These are phyloP conservation scores for Neurospora sp. DNA, from an alignment of 495 filamentous ascomycete genomes.

Conservation along the genomic window DNA sequence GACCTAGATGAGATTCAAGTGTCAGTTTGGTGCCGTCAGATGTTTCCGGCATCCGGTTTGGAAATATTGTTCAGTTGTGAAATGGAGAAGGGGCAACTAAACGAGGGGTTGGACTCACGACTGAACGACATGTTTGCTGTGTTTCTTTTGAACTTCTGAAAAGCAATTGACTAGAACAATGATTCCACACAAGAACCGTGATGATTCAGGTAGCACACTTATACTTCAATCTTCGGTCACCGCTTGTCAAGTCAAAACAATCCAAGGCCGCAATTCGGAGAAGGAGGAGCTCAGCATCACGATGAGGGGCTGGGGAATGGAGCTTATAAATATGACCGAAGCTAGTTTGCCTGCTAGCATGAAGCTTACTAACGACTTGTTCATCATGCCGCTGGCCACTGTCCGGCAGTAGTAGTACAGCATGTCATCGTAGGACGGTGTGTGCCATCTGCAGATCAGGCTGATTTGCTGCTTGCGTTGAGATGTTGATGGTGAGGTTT, in stretches of 20 bases:
- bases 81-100: neutral
- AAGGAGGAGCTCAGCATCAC: neutral
- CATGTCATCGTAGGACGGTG: neutral
- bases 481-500: neutral
- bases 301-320: neutral
- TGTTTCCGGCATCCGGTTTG: neutral
- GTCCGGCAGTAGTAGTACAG: neutral
- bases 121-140: neutral
- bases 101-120: neutral
- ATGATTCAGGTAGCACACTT: neutral
- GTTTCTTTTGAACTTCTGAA: neutral
- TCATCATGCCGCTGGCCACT: neutral
- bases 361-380: neutral
- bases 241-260: neutral
- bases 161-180: neutral
- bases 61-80: neutral
- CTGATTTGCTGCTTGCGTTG: neutral
- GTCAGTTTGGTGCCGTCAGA: too few relatives aligned
- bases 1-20: conserved; percentile 25
- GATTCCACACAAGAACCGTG: neutral
- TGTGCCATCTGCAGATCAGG: neutral
- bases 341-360: neutral
- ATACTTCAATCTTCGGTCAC: neutral
- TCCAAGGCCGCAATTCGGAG: neutral
- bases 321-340: neutral